phyloP scores from a whole-genome alignment of 1,284 basidiomycete genomes.

The Marasmius oreades region DNA sequence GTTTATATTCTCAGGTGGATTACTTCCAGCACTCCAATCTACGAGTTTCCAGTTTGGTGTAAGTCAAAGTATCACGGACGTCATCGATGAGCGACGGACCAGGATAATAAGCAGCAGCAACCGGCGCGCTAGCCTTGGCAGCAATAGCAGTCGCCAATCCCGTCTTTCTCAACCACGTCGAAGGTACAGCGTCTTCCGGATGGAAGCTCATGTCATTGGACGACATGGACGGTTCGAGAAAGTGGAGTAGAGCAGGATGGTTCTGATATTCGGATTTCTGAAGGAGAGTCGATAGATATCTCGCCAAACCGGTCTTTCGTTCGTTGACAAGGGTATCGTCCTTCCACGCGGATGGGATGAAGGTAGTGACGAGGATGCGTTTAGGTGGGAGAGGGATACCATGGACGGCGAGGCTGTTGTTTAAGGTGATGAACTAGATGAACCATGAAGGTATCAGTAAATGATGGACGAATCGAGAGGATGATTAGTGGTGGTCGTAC shows the following conservation, averaged over 20 bases:
- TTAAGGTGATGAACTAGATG: conserved; percentile 42
- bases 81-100: conserved; percentile 11
- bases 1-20: conserved; percentile 66
- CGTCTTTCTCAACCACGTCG: conserved; percentile 40
- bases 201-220: conserved; percentile 26
- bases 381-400: conserved; percentile 43
- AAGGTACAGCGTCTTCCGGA: conserved; percentile 41
- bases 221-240: conserved; percentile 29
- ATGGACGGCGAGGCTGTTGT: conserved; percentile 26
- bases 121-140: conserved; percentile 18
- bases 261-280: conserved; percentile 30
- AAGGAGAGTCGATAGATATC: conserved; percentile 40
- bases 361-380: conserved; percentile 41
- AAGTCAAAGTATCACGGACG: neutral
- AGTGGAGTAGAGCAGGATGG: conserved; percentile 31
- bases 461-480: neutral
- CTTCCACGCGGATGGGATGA: conserved; percentile 50
- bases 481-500: conserved; percentile 23
- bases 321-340: conserved; percentile 49
- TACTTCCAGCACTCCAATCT: conserved; percentile 58
- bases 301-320: conserved; percentile 43
- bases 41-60: conserved; percentile 16
- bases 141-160: conserved; percentile 23
- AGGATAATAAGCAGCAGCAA: conserved; percentile 53
- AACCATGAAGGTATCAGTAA: conserved; percentile 2